Conservation (phyloP, 768 basidiomycete genomes). For the Russula brevipes region DNA sequence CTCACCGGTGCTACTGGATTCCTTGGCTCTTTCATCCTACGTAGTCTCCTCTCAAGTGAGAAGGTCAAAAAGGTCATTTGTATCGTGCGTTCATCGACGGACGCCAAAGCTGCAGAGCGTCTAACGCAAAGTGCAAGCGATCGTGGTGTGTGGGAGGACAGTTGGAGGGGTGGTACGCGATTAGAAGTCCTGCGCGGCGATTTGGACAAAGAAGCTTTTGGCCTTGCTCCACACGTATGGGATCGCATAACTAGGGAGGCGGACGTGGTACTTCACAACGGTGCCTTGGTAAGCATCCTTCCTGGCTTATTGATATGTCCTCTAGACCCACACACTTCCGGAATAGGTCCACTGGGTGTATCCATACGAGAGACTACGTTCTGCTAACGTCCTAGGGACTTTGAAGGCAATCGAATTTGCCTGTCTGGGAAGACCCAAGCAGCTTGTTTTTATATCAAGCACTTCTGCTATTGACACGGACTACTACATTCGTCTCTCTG, state of each 20-base stretch:
- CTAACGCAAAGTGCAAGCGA: constrained; percentile 68
- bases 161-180: constrained; percentile 63
- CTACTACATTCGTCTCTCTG: constrained; percentile 83
- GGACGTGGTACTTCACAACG: constrained; percentile 89
- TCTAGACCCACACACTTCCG: not conserved
- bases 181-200: constrained; percentile 85
- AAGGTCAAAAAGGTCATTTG: constrained; percentile 85
- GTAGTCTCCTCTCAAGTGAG: constrained; percentile 64
- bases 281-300: constrained; percentile 71
- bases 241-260: constrained; percentile 58
- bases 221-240: constrained; percentile 64
- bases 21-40: constrained; percentile 87
- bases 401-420: constrained; percentile 79
- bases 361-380: constrained; percentile 88
- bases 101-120: constrained; percentile 59
- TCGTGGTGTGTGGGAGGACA: constrained; percentile 83
- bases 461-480: constrained; percentile 93
- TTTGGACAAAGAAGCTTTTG: constrained; percentile 68
- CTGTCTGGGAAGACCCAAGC: constrained; percentile 65
- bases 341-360: constrained; percentile 96
- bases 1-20: constrained; percentile 97
- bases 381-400: constrained; percentile 90
- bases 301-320: not conserved
- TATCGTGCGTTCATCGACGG: constrained; percentile 71
- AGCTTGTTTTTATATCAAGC: constrained; percentile 86